These are phyloP conservation scores for Chytriomyces confervae DNA, from an alignment of 192 early-diverging fungal genomes.

Conservation along the genomic window DNA sequence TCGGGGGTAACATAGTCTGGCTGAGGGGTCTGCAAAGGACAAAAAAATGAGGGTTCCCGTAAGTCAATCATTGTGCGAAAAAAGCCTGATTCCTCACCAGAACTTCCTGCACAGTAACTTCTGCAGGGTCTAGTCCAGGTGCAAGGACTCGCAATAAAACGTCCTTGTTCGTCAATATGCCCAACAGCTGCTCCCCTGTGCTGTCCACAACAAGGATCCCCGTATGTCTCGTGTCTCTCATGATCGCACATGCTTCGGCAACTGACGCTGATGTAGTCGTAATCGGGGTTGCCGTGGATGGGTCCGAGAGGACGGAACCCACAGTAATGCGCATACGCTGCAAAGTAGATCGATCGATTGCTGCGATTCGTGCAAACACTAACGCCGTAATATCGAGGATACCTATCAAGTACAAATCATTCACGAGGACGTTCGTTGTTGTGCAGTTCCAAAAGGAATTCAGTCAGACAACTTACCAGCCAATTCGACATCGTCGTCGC, in stretches of 20 bases:
- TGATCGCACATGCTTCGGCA: constrained; percentile 25
- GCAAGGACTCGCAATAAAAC: constrained; percentile 58
- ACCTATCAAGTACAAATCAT: constrained; percentile 15
- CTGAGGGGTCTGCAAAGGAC: constrained; percentile 50
- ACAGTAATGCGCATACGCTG: constrained; percentile 10
- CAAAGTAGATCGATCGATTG: constrained; percentile 43
- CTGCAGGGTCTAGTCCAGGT: constrained; percentile 80
- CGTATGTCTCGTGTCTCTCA: constrained; percentile 28
- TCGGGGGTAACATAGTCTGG: constrained; percentile 55
- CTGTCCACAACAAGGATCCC: constrained; percentile 29
- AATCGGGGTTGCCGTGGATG: background rate
- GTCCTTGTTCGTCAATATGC: constrained; percentile 91
- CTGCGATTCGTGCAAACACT: constrained; percentile 56
- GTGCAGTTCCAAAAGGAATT: background rate
- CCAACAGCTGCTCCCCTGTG: constrained; percentile 66
- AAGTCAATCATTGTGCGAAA: too few species aligned
- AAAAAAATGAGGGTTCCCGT: too few species aligned
- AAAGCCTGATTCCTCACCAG: background rate
- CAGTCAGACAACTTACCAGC: constrained; percentile 37
- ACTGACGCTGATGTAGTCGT: background rate
- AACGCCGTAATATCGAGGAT: constrained; percentile 64
- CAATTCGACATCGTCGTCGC: constrained; percentile 45
- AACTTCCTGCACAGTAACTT: constrained; percentile 60
- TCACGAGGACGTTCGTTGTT: too few species aligned
- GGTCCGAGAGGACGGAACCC: background rate